Evolutionary conservation across 2,329 filamentous ascomycete species (phyloP).

Genomic region (Chrysosporium keratinophilum): DNA sequence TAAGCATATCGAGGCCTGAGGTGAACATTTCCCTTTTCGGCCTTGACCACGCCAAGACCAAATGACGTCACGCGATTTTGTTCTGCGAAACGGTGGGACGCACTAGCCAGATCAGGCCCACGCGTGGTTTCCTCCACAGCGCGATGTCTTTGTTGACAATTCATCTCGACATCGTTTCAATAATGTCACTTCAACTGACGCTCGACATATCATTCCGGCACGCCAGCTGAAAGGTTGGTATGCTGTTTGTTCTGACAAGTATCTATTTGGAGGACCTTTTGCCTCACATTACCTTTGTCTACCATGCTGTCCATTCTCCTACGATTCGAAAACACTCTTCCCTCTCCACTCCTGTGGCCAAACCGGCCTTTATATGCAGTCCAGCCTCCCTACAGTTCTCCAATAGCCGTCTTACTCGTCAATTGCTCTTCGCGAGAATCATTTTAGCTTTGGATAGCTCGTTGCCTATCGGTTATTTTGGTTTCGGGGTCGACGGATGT

Average conservation of each 20-base stretch:
- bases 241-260: background rate
- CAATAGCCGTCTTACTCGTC: conserved; percentile 56
- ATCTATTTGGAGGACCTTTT: conserved; percentile 1
- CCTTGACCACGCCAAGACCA: background rate
- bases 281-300: background rate
- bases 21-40: background rate
- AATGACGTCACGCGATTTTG: background rate
- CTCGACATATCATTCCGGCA: background rate
- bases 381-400: conserved; percentile 71
- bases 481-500: conserved; percentile 51
- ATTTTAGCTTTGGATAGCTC: conserved; percentile 45
- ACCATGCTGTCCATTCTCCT: background rate
- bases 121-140: background rate
- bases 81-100: background rate
- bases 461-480: conserved; percentile 29
- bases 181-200: background rate
- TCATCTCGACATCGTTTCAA: background rate
- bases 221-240: background rate
- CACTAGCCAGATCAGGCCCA: background rate
- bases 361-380: conserved; percentile 18
- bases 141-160: background rate
- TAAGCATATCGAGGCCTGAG: background rate
- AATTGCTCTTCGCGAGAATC: conserved; percentile 42
- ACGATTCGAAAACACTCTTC: background rate
- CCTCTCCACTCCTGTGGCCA: background rate